phyloP scores from a whole-genome alignment of 164 flowering plant genomes.

The Brasenia schreberi region DNA sequence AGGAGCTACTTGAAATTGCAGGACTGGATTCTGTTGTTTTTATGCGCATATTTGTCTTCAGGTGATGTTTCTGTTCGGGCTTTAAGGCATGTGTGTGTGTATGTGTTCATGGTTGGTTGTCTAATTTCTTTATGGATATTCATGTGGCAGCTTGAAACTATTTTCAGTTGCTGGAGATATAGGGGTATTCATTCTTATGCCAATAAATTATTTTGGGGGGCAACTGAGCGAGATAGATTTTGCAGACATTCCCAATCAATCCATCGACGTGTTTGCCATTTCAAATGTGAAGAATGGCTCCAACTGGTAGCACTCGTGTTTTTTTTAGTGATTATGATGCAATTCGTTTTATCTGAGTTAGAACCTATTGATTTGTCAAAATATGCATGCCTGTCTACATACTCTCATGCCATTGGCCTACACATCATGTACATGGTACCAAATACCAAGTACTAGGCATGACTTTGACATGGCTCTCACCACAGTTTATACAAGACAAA shows the following conservation, averaged over 20 bases:
- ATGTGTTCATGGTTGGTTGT: neutral
- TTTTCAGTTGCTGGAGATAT: constrained; percentile 62
- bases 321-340: too few species aligned
- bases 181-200: constrained; percentile 76
- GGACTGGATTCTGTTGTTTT: constrained; percentile 90
- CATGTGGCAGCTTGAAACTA: constrained; percentile 60
- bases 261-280: constrained; percentile 74
- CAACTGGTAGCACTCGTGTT: constrained; percentile 23
- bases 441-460: too few species aligned
- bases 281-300: constrained; percentile 78
- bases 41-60: constrained; percentile 69
- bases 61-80: constrained; percentile 21
- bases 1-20: constrained; percentile 46
- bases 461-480: too few species aligned
- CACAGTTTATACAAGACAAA: too few species aligned
- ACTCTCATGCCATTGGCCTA: too few species aligned
- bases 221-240: constrained; percentile 42
- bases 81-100: too few species aligned
- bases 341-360: too few species aligned
- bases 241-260: constrained; percentile 43
- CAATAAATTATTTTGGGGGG: constrained; percentile 58
- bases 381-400: too few species aligned
- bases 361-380: too few species aligned
- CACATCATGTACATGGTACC: too few species aligned
- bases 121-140: neutral